A percentile compares a stretch with the other conserved stretches of the same genome.
Evolutionary conservation across 2,329 filamentous ascomycete genomes (phyloP).

Genomic region (Microdochium bolleyi): DNA sequence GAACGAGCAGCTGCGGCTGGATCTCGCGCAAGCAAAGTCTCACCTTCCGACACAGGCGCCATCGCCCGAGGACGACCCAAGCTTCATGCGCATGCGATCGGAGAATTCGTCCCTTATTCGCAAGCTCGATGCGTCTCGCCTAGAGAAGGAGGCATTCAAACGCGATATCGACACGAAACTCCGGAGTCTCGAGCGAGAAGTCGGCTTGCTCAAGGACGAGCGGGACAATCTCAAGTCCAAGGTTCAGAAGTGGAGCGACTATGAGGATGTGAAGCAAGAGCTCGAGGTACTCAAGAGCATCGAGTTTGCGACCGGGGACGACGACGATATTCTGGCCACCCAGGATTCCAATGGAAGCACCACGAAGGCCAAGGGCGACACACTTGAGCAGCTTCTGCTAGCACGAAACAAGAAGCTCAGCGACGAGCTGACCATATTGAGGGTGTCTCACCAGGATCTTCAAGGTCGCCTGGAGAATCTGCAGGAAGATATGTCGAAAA

Average conservation of each 20-base stretch:
- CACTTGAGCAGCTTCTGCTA: conserved; percentile 82
- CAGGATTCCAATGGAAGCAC: conserved; percentile 38
- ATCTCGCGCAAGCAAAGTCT: conserved; percentile 83
- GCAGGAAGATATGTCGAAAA: conserved; percentile 74
- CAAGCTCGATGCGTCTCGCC: conserved; percentile 74
- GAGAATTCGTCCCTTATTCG: conserved; percentile 90
- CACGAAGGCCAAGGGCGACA: conserved; percentile 61
- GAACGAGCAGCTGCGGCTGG: conserved; percentile 86
- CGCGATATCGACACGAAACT: conserved; percentile 68
- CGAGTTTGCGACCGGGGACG: conserved; percentile 87
- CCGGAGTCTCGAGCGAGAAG: conserved; percentile 72
- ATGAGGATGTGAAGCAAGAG: conserved; percentile 93
- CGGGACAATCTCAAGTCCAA: conserved; percentile 73
- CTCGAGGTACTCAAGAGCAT: conserved; percentile 96
- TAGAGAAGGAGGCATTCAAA: conserved; percentile 77
- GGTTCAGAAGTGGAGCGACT: conserved; percentile 84
- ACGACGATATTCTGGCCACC: conserved; percentile 54
- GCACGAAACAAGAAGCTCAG: conserved; percentile 94
- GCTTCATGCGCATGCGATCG: conserved; percentile 78
- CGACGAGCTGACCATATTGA: conserved; percentile 85
- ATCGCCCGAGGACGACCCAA: conserved; percentile 79
- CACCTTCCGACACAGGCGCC: conserved; percentile 53
- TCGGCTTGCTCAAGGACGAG: conserved; percentile 67
- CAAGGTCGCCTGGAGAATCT: conserved; percentile 71
- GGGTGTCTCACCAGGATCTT: conserved; percentile 89